These are phyloP conservation scores for Claviceps sp. DNA, from an alignment of 2,329 filamentous ascomycete species.

Conservation along the genomic window DNA sequence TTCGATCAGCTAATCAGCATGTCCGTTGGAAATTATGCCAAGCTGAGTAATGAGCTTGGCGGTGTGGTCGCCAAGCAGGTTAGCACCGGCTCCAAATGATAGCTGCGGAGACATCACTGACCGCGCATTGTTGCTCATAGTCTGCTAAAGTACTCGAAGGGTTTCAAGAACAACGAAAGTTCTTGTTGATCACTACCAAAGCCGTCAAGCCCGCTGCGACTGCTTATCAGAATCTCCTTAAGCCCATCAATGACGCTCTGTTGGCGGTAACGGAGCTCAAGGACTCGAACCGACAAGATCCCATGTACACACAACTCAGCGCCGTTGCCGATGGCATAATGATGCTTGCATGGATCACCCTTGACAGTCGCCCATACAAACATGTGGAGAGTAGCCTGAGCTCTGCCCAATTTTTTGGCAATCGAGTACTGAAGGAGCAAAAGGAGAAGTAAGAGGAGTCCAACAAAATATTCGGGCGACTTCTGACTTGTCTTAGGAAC, in stretches of 20 bases:
- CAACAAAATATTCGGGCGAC: not conserved
- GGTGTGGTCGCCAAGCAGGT: slow-evolving; percentile 71
- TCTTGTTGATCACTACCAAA: slow-evolving; percentile 77
- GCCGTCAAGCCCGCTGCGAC: slow-evolving; percentile 76
- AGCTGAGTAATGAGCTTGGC: slow-evolving; percentile 65
- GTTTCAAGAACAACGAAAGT: slow-evolving; percentile 76
- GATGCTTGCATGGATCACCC: slow-evolving; percentile 79
- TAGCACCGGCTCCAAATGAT: slow-evolving; percentile 12
- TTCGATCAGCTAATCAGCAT: slow-evolving; percentile 69
- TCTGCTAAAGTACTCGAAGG: slow-evolving; percentile 44
- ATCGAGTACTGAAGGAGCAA: slow-evolving; percentile 80
- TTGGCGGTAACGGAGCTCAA: slow-evolving; percentile 68
- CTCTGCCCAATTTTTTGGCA: slow-evolving; percentile 86
- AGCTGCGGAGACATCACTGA: slow-evolving; percentile 54
- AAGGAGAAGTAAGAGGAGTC: slow-evolving; percentile 47
- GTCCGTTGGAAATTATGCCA: slow-evolving; percentile 65
- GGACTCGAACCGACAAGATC: slow-evolving; percentile 64
- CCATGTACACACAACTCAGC: slow-evolving; percentile 68
- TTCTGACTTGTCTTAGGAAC: slow-evolving; percentile 39
- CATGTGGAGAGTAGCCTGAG: slow-evolving; percentile 73
- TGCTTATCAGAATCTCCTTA: slow-evolving; percentile 63
- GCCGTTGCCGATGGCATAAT: slow-evolving; percentile 84
- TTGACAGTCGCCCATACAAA: slow-evolving; percentile 71
- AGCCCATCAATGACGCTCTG: slow-evolving; percentile 74
- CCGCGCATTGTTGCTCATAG: slow-evolving; percentile 13